A percentile compares a stretch with the other conserved stretches of the same genome.
These are phyloP conservation scores for Fusarium sp. DNA, from an alignment of 2,329 filamentous ascomycete species.

Conservation along the genomic window DNA sequence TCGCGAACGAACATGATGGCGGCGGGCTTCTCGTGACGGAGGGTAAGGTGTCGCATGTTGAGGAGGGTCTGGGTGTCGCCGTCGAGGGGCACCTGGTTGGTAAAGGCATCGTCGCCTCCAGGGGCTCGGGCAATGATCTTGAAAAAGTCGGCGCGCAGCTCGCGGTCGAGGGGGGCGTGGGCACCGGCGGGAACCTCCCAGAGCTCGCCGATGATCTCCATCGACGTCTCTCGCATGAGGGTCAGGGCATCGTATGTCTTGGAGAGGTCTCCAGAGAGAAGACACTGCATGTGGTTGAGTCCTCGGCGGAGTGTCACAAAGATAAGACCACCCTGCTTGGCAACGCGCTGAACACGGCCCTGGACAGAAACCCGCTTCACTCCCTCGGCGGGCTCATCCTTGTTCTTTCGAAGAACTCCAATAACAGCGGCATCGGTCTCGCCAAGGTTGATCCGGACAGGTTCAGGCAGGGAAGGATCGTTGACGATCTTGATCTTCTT, in stretches of 20 bases:
- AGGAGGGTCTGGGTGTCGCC: slow-evolving; percentile 61
- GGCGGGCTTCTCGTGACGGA: slow-evolving; percentile 84
- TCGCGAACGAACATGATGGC: slow-evolving; percentile 87
- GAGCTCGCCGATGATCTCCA: slow-evolving; percentile 85
- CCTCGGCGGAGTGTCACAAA: slow-evolving; percentile 87
- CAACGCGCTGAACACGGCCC: slow-evolving; percentile 82
- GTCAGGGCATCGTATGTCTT: slow-evolving; percentile 92
- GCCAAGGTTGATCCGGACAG: slow-evolving; percentile 77
- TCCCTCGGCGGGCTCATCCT: slow-evolving; percentile 45
- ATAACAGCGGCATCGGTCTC: slow-evolving; percentile 45
- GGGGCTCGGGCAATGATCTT: slow-evolving; percentile 74
- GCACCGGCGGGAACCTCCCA: slow-evolving; percentile 80
- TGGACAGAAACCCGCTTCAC: slow-evolving; percentile 72
- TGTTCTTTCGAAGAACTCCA: slow-evolving; percentile 45
- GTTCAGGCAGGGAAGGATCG: slow-evolving; percentile 74
- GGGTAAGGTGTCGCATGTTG: slow-evolving; percentile 82
- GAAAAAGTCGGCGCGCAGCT: slow-evolving; percentile 91
- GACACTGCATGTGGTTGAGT: slow-evolving; percentile 72
- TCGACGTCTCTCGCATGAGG: slow-evolving; percentile 84
- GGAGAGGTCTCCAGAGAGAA: slow-evolving; percentile 70
- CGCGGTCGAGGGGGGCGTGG: slow-evolving; percentile 81
- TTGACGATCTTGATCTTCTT: slow-evolving; percentile 55
- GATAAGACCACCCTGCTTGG: slow-evolving; percentile 81
- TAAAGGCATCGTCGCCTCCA: slow-evolving; percentile 88
- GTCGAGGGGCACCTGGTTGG: slow-evolving; percentile 67